These are phyloP conservation scores for Tilletia horrida DNA, from an alignment of 1,284 basidiomycete species.

Conservation along the genomic window DNA sequence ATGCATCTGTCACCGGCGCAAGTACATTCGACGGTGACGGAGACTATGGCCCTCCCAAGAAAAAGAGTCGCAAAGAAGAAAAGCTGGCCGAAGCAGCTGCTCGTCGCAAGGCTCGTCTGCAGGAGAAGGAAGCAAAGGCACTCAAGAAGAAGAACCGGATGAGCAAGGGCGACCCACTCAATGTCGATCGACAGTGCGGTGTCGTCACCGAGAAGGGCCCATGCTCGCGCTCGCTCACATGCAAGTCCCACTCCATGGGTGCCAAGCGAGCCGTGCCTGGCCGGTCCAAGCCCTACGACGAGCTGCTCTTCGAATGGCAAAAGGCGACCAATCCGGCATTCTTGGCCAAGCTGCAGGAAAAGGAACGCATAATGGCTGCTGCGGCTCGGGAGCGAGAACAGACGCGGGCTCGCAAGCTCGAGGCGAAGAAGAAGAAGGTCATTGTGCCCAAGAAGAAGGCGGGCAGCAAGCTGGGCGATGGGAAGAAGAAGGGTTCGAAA, in stretches of 20 bases:
- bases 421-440: conserved; percentile 48
- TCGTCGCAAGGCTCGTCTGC: neutral
- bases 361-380: conserved; percentile 48
- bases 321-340: conserved; percentile 86
- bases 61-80: conserved; percentile 22
- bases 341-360: conserved; percentile 77
- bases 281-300: conserved; percentile 79
- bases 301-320: conserved; percentile 78
- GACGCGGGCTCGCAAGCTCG: conserved; percentile 27
- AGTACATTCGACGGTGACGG: neutral
- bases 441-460: conserved; percentile 21
- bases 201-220: conserved; percentile 96
- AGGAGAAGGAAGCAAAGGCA: conserved; percentile 21
- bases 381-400: conserved; percentile 24
- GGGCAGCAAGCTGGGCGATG: conserved; percentile 17
- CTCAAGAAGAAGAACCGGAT: conserved; percentile 35
- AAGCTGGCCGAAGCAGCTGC: conserved; percentile 13
- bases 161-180: conserved; percentile 51
- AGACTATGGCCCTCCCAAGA: conserved; percentile 7
- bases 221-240: conserved; percentile 93
- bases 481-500: conserved; percentile 7
- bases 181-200: conserved; percentile 90
- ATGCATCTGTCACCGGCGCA: conserved; percentile 19
- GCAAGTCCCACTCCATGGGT: conserved; percentile 97
- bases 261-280: conserved; percentile 88